Conservation (phyloP, 140 eudicot species). For the Oenanthe javanica region DNA sequence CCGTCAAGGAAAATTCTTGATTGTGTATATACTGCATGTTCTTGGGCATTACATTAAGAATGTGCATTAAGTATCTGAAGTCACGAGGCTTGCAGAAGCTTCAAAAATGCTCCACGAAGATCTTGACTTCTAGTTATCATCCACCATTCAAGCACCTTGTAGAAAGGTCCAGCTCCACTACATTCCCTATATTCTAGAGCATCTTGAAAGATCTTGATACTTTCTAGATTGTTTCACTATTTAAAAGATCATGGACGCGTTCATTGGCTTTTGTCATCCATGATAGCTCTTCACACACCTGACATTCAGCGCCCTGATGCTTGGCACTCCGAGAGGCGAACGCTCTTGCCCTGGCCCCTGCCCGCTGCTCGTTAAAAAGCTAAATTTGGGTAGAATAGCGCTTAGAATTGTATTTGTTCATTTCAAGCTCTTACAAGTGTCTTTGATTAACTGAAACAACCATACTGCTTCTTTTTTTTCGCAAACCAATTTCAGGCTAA, state of each 20-base stretch:
- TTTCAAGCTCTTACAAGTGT: neutral
- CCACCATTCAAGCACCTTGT: neutral
- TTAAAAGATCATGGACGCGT: neutral
- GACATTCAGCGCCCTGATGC: neutral
- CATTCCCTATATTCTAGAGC: neutral
- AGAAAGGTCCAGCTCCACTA: neutral
- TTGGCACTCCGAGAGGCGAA: neutral
- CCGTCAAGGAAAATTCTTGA: neutral
- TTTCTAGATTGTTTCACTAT: neutral
- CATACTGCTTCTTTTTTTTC: neutral
- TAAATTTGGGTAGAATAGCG: too few relatives aligned
- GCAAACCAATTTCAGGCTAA: neutral
- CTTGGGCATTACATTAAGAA: neutral
- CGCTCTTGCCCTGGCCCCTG: neutral
- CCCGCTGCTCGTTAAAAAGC: neutral
- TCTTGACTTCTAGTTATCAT: neutral
- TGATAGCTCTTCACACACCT: neutral
- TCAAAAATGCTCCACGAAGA: neutral
- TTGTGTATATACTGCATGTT: neutral
- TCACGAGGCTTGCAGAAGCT: neutral
- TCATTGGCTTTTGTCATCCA: neutral
- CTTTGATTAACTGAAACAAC: neutral
- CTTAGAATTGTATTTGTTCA: too few relatives aligned
- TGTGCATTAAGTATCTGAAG: neutral
- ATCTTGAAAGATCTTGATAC: neutral